phyloP scores from a whole-genome alignment of 2,329 filamentous ascomycete genomes.

The Fusarium xyrophilum region DNA sequence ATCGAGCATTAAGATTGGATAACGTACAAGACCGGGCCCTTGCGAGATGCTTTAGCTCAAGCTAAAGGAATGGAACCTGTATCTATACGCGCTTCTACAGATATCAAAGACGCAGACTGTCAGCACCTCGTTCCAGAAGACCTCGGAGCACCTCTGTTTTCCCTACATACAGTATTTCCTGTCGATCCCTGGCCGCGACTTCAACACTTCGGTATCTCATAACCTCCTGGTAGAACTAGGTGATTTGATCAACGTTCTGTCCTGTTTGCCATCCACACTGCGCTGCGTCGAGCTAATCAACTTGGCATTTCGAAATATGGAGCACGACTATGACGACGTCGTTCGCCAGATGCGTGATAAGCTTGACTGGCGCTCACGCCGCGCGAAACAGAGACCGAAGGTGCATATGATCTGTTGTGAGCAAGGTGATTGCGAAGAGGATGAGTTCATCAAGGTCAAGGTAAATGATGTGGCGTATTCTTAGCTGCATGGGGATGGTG shows the following conservation, averaged over 20 bases:
- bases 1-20: background rate
- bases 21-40: background rate
- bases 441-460: background rate
- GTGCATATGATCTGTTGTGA: background rate
- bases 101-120: fast-evolving
- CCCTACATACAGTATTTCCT: background rate
- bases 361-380: background rate
- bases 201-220: background rate
- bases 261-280: background rate
- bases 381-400: background rate
- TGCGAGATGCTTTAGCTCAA: background rate
- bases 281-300: background rate
- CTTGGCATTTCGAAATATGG: background rate
- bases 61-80: background rate
- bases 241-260: background rate
- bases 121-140: background rate
- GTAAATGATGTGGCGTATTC: background rate
- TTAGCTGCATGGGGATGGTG: background rate
- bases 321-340: fast-evolving
- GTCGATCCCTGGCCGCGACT: background rate
- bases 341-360: background rate
- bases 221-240: background rate
- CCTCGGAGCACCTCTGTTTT: background rate
- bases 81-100: background rate
- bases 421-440: fast-evolving